phyloP scores from a whole-genome alignment of 2,329 filamentous ascomycete genomes.

The Grosmannia clavigera region DNA sequence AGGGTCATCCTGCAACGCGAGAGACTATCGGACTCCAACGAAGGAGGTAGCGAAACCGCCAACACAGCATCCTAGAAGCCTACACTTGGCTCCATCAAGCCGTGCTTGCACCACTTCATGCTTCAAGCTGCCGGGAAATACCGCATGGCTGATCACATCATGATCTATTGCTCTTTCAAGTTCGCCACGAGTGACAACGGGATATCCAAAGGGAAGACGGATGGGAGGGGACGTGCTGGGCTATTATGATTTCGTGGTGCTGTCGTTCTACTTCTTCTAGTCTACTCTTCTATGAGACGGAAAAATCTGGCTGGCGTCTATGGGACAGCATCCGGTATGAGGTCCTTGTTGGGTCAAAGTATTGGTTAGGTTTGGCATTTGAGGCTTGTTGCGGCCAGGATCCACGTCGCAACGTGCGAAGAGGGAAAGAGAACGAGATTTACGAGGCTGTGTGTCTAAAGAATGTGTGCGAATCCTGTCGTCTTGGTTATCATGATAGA shows the following conservation, averaged over 20 bases:
- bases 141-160: not conserved
- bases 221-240: not conserved
- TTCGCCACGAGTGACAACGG: not conserved
- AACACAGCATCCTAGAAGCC: not conserved
- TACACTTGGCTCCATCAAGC: not conserved
- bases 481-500: not conserved
- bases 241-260: not conserved
- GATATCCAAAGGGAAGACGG: not conserved
- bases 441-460: not conserved
- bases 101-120: not conserved
- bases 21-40: slow-evolving; percentile 27
- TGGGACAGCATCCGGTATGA: slow-evolving; percentile 1
- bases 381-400: not conserved
- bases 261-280: not conserved
- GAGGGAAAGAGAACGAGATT: not conserved
- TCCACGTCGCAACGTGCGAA: not conserved
- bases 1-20: slow-evolving; percentile 52
- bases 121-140: not conserved
- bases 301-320: not conserved
- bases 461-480: not conserved
- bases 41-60: slow-evolving; percentile 8
- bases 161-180: not conserved
- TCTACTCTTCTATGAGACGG: not conserved
- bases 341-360: not conserved
- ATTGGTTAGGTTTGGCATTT: not conserved